Evolutionary conservation across 169 alveolate species (phyloP).

Genomic region (Cyclospora cayetanensis): DNA sequence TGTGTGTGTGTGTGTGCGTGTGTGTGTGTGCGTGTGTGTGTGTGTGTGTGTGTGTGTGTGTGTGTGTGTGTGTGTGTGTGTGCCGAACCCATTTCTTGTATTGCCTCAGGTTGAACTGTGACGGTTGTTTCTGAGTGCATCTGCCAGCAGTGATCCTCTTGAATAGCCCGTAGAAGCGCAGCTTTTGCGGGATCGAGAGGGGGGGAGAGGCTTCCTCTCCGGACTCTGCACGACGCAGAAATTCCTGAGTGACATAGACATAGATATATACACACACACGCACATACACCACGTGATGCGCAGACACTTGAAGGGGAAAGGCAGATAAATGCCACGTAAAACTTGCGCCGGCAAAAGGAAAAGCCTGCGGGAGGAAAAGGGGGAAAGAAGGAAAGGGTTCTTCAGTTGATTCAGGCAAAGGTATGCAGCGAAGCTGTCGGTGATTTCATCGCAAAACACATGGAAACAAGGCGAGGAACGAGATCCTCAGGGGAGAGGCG

Average conservation of each 20-base stretch:
- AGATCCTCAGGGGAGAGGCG: no score
- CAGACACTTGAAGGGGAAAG: not conserved
- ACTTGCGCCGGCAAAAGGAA: not conserved
- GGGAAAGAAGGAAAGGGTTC: not conserved
- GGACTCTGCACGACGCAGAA: not conserved
- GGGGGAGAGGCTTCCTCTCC: not conserved
- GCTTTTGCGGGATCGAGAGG: not conserved
- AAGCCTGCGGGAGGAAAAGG: not conserved
- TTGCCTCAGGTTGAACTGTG: slow-evolving; percentile 5
- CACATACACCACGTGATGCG: not conserved
- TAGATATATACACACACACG: not conserved
- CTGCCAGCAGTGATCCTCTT: slow-evolving; percentile 3
- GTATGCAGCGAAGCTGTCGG: no score
- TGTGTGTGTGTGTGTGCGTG: no score
- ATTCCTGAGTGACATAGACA: not conserved
- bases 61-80: no score
- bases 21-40: no score
- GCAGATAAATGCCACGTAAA: not conserved
- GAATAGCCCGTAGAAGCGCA: not conserved
- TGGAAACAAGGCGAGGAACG: no score
- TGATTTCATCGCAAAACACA: no score
- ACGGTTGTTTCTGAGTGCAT: slow-evolving; percentile 5
- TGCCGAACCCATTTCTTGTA: slow-evolving; percentile 43
- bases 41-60: no score
- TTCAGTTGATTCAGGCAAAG: no score